Evolutionary conservation across 306 rosid species (phyloP).

Genomic region (Cyclanthera cordifolia): DNA sequence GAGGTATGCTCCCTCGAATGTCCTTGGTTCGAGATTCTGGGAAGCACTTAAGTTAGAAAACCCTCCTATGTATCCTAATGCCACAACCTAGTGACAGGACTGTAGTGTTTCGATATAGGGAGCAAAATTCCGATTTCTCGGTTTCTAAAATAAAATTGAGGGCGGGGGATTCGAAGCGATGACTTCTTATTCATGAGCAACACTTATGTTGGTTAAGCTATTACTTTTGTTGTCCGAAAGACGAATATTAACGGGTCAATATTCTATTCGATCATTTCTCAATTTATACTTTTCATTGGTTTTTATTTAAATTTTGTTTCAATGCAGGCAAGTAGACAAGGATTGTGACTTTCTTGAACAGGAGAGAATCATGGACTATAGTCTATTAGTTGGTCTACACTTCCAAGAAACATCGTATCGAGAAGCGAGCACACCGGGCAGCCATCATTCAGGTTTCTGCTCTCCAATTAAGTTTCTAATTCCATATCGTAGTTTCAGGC

Average conservation of each 20-base stretch:
- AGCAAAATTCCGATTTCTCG: too few species aligned
- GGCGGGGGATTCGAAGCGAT: too few species aligned
- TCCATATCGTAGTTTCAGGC: background rate
- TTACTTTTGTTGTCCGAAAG: too few species aligned
- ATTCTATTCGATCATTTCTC: background rate
- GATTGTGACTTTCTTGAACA: conserved; percentile 96
- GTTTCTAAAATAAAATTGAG: too few species aligned
- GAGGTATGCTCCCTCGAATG: too few species aligned
- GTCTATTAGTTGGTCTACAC: conserved; percentile 89
- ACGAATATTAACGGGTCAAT: background rate
- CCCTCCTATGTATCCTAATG: too few species aligned
- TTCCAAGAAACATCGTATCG: conserved; percentile 40
- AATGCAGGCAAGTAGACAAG: conserved; percentile 79
- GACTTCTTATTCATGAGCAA: too few species aligned
- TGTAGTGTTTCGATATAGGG: too few species aligned
- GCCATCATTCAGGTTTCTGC: conserved; percentile 23
- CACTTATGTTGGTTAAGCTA: too few species aligned
- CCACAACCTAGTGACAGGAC: too few species aligned
- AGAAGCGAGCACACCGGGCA: conserved; percentile 27
- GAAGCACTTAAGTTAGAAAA: too few species aligned
- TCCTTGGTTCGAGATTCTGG: too few species aligned
- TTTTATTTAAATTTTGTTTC: background rate
- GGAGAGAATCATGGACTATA: conserved; percentile 92
- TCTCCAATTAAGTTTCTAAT: conserved; percentile 17
- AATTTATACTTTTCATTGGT: background rate